Evolutionary conservation across 1,284 basidiomycete genomes (phyloP), one percentile per base, ranked within the genome.

Genomic region (Microbotryomycetes sp.): DNA sequence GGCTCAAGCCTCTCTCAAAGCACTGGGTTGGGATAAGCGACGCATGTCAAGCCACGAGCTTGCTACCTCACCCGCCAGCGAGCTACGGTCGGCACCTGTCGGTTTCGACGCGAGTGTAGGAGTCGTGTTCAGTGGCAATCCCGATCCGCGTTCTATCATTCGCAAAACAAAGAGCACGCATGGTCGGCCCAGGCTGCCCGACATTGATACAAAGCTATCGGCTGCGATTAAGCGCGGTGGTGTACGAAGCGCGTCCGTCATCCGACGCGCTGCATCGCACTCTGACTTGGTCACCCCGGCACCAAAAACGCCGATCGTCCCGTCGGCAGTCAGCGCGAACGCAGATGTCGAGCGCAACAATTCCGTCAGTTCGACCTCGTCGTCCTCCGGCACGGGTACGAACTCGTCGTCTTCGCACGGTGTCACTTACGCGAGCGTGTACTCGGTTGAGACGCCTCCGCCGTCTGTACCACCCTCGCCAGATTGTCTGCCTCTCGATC

Each of bases 341-440:
- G 57, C 30, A 27, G 64, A 60, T 23, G 61, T 68, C 49, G 66
- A 65, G 41, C 48, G 66, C 11, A 65, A 65, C 60, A 68, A 68
- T 55, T 68, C 66, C 7, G 66, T 68, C 9, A 65, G 63, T 13
- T 68, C 66, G n/a, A 53, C 59, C 6, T 31, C 61, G 3, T 65
- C 65, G 3, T 60, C 57, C 6, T 60, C 56, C 27, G 57, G 52
- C 3, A 64, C 66, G 5, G 60, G 56, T 24, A 50, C 56, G 9
- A 54, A 57, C 7, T 57, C 62, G 11, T 61, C 60, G 4, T 64
- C 62, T 4, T 60, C 57, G 27, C 59, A 66, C 18, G 49, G 45
- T 13, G 21, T 60, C 15, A 28, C 24, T 15, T n/a, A 24, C 23
- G 35, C 30, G 18, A 54, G 53, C 35, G n/a, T 24, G n/a, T 21